Evolutionary conservation across 2,329 filamentous ascomycete genomes (phyloP).

Genomic region (Calonectria honghensis): DNA sequence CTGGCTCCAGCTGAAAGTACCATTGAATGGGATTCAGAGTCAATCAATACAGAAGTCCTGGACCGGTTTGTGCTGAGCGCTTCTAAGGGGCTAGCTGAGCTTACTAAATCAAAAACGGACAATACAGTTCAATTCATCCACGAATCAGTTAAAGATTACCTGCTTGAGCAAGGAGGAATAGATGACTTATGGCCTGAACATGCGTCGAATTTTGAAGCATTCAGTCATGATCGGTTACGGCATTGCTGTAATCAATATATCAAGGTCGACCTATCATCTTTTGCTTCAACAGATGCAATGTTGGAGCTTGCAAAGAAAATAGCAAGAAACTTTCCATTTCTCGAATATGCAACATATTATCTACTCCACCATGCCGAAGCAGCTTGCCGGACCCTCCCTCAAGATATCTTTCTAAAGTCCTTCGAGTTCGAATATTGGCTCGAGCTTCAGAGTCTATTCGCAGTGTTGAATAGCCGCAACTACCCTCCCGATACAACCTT

Average conservation of each 20-base stretch:
- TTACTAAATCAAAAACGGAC: background rate
- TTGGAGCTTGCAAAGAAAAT: too few species aligned
- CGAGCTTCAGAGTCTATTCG: too few species aligned
- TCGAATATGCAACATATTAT: too few species aligned
- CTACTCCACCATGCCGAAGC: too few species aligned
- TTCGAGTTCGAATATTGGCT: too few species aligned
- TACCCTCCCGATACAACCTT: too few species aligned
- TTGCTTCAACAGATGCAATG: too few species aligned
- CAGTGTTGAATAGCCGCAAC: too few species aligned
- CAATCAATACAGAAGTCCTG: background rate
- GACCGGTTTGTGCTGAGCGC: background rate
- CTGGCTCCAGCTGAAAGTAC: constrained; percentile 40
- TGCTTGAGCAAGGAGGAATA: background rate
- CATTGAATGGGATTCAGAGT: constrained; percentile 48
- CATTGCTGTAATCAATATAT: background rate
- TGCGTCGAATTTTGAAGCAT: background rate
- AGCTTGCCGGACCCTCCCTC: too few species aligned
- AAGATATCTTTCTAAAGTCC: too few species aligned
- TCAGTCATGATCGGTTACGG: background rate
- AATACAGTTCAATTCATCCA: constrained; percentile 15
- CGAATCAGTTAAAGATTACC: constrained; percentile 9
- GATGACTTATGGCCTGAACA: background rate
- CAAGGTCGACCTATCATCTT: too few species aligned
- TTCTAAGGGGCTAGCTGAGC: constrained; percentile 1
- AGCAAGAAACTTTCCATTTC: too few species aligned